A percentile compares a stretch with the other conserved stretches of the same genome.
These are phyloP conservation scores for Aspergillaceae sp. DNA, from an alignment of 2,329 filamentous ascomycete species.

Conservation along the genomic window DNA sequence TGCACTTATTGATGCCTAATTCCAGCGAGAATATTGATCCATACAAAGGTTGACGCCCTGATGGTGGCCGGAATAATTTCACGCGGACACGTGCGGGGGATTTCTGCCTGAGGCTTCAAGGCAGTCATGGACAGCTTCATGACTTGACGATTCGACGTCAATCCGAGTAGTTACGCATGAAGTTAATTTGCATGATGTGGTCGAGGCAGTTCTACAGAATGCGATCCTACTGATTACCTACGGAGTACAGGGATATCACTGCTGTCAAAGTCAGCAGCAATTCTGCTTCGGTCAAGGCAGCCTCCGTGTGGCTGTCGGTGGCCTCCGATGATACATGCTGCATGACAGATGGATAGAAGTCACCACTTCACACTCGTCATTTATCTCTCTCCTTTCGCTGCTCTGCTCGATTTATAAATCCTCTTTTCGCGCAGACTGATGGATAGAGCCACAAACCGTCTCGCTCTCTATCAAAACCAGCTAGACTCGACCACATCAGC, in stretches of 20 bases:
- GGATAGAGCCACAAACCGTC: slow-evolving; percentile 22
- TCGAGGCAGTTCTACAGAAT: too few species aligned
- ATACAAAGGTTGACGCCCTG: too few species aligned
- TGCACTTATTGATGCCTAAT: too few species aligned
- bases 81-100: slow-evolving; percentile 12
- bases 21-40: too few species aligned
- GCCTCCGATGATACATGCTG: slow-evolving; percentile 21
- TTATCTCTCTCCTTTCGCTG: neutral
- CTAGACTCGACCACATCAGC: slow-evolving; percentile 11
- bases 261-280: neutral
- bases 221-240: too few species aligned
- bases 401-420: too few species aligned
- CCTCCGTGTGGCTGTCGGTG: slow-evolving; percentile 24
- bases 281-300: slow-evolving; percentile 12
- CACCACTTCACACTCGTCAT: neutral
- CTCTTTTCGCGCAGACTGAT: slow-evolving; percentile 9
- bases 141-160: neutral
- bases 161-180: neutral
- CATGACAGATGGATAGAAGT: slow-evolving; percentile 14
- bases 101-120: slow-evolving; percentile 15
- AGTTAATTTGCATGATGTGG: too few species aligned
- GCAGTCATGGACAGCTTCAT: neutral
- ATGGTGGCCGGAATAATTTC: neutral
- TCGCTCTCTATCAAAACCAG: slow-evolving; percentile 27
- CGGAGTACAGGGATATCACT: too few species aligned